phyloP scores from a whole-genome alignment of 345 rosid genomes.

The Anastatica hierochuntica region DNA sequence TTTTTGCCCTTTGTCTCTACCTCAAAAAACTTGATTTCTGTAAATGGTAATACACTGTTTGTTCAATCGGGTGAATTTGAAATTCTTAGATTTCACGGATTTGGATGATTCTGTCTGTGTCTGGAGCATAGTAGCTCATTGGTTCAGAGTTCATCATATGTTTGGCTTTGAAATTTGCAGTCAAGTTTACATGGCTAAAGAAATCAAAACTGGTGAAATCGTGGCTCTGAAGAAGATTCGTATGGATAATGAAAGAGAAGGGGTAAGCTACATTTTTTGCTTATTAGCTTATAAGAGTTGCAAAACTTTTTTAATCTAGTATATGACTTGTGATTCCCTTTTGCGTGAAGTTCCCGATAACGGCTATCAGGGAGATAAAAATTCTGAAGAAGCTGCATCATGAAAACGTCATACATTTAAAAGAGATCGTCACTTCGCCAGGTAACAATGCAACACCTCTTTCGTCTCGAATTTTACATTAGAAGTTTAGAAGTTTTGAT shows the following conservation, averaged over 20 bases:
- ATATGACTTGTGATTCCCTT: background rate
- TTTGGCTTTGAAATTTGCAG: slow-evolving; percentile 37
- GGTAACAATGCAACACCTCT: slow-evolving; percentile 10
- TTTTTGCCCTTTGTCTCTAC: background rate
- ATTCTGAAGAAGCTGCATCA: slow-evolving; percentile 48
- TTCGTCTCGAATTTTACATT: background rate
- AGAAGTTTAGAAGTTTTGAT: background rate
- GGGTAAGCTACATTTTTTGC: slow-evolving; percentile 46
- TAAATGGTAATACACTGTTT: background rate
- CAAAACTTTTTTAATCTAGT: background rate
- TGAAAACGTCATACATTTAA: slow-evolving; percentile 41
- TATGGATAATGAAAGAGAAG: slow-evolving; percentile 97
- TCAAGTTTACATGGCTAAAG: slow-evolving; percentile 96
- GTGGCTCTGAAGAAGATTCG: slow-evolving; percentile 95
- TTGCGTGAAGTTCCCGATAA: slow-evolving; percentile 40
- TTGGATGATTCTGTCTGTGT: background rate
- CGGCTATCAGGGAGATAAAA: slow-evolving; percentile 46
- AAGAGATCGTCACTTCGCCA: slow-evolving; percentile 48
- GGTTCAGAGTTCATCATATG: background rate
- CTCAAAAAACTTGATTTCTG: too few relatives aligned
- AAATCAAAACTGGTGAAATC: slow-evolving; percentile 78
- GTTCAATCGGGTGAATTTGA: background rate
- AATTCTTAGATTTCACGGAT: background rate
- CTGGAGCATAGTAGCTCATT: background rate
- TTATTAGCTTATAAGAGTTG: background rate